A percentile compares a stretch with the other conserved stretches of the same genome.
phyloP scores from a whole-genome alignment of 1,284 basidiomycete species.

The Inonotus obliquus region DNA sequence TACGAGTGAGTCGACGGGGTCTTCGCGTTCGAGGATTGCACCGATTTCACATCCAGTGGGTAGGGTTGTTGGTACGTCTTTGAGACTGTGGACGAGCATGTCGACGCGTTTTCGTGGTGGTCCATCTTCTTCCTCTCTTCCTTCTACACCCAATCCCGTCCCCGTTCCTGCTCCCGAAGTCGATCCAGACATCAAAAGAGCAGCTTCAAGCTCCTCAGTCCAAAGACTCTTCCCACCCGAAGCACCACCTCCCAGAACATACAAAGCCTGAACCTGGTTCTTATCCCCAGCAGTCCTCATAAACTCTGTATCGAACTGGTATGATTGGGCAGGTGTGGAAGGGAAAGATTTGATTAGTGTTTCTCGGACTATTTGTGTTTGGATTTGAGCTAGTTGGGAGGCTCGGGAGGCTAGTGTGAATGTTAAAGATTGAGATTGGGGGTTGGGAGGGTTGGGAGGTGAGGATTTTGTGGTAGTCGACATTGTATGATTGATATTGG shows the following conservation, averaged over 20 bases:
- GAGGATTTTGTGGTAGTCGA: not conserved
- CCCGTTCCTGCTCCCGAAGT: not conserved
- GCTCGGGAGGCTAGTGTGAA: slow-evolving; percentile 80
- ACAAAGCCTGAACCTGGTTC: slow-evolving; percentile 80
- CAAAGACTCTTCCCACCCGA: slow-evolving; percentile 76
- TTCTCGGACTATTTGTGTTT: slow-evolving; percentile 73
- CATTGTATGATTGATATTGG: not conserved
- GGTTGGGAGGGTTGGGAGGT: not conserved
- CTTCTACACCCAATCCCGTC: not conserved
- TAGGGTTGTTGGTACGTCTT: slow-evolving; percentile 90
- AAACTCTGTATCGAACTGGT: slow-evolving; percentile 67
- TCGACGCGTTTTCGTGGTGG: slow-evolving; percentile 49
- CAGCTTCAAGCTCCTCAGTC: slow-evolving; percentile 93
- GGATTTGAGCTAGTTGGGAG: slow-evolving; percentile 82
- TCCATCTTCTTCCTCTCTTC: slow-evolving; percentile 41
- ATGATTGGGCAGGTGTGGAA: slow-evolving; percentile 22
- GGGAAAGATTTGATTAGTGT: slow-evolving; percentile 48
- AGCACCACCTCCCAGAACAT: slow-evolving; percentile 51
- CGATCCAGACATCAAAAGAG: slow-evolving; percentile 37
- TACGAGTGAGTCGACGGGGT: slow-evolving; percentile 87
- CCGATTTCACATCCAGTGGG: slow-evolving; percentile 85
- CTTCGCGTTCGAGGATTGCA: slow-evolving; percentile 84
- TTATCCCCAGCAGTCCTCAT: slow-evolving; percentile 92
- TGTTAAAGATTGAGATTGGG: slow-evolving; percentile 16
- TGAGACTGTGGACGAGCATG: slow-evolving; percentile 90